Conservation (phyloP, 2,329 filamentous ascomycete genomes). For the Claviceps capensis region DNA sequence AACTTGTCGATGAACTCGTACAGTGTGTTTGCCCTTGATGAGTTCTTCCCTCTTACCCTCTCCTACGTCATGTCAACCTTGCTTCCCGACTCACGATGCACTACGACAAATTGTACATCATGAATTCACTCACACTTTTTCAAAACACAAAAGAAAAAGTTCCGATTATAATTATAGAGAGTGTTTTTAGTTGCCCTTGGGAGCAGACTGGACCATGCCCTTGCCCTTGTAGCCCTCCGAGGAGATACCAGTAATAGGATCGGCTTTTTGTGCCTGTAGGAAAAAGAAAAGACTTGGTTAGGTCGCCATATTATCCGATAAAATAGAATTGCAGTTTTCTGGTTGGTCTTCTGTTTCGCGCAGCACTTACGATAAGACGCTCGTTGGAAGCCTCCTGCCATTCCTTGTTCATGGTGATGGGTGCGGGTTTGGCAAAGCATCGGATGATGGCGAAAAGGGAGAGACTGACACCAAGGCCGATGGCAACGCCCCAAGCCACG, state of each 20-base stretch:
- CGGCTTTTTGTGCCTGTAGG: constrained; percentile 62
- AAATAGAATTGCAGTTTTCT: not conserved
- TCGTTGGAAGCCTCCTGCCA: constrained; percentile 94
- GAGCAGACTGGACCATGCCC: constrained; percentile 62
- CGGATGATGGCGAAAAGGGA: constrained; percentile 62
- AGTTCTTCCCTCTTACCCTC: constrained; percentile 5
- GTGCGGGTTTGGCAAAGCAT: constrained; percentile 55
- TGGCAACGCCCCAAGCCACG: constrained; percentile 57
- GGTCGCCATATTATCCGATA: not conserved
- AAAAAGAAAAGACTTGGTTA: not conserved
- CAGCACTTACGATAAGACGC: constrained; percentile 63
- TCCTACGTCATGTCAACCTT: constrained; percentile 14
- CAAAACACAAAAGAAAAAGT: constrained; percentile 20
- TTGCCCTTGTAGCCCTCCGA: constrained; percentile 66
- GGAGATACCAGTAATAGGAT: constrained; percentile 74
- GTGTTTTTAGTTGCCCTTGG: constrained; percentile 31
- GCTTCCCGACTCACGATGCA: constrained; percentile 13
- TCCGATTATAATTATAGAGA: constrained; percentile 12
- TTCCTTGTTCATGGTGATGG: constrained; percentile 88
- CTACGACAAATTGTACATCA: constrained; percentile 20
- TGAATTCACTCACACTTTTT: constrained; percentile 16
- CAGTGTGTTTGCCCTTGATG: constrained; percentile 28
- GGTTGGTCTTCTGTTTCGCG: not conserved
- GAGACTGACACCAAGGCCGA: constrained; percentile 53
- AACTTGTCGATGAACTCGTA: constrained; percentile 15